Evolutionary conservation across 1,284 basidiomycete genomes (phyloP).

Genomic region (Trichosporon faecale): DNA sequence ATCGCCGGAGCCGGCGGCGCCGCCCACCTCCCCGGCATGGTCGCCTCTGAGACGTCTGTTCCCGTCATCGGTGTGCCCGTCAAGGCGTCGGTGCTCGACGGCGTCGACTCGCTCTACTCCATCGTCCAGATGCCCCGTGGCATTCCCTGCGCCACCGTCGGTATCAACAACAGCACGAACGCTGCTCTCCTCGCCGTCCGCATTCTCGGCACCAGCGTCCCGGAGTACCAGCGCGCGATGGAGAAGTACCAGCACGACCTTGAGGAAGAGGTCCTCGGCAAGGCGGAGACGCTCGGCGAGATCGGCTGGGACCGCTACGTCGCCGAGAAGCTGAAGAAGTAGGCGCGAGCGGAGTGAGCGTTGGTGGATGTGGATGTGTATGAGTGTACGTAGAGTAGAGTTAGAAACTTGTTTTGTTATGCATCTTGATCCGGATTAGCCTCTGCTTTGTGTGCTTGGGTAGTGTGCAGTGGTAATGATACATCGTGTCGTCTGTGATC

Average conservation of each 20-base stretch:
- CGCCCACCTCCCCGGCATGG: slow-evolving; percentile 97
- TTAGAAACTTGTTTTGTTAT: not conserved
- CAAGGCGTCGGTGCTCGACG: slow-evolving; percentile 88
- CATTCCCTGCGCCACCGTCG: slow-evolving; percentile 94
- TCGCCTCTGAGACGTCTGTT: slow-evolving; percentile 85
- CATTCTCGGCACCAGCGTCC: slow-evolving; percentile 74
- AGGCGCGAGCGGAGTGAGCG: not conserved
- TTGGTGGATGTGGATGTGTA: not conserved
- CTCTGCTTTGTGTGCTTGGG: no score
- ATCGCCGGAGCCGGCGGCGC: slow-evolving; percentile 97
- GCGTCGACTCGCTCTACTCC: slow-evolving; percentile 92
- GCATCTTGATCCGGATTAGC: not conserved
- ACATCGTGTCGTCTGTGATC: not conserved
- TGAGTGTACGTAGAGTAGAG: slow-evolving; percentile 1
- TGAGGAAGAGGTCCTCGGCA: slow-evolving; percentile 78
- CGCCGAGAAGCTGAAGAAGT: slow-evolving; percentile 53
- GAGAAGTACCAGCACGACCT: slow-evolving; percentile 70
- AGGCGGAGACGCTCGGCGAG: slow-evolving; percentile 72
- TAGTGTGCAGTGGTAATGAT: not conserved
- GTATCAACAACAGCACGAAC: slow-evolving; percentile 94
- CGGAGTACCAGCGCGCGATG: slow-evolving; percentile 65
- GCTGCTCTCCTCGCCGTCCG: slow-evolving; percentile 88
- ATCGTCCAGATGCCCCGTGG: slow-evolving; percentile 99
- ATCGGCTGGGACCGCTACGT: slow-evolving; percentile 85
- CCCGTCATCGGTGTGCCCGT: slow-evolving; percentile 97